Percentiles rank a stretch among this genome's conserved stretches.
Conservation (phyloP, 1,284 basidiomycete species). For the Somion occarium region DNA sequence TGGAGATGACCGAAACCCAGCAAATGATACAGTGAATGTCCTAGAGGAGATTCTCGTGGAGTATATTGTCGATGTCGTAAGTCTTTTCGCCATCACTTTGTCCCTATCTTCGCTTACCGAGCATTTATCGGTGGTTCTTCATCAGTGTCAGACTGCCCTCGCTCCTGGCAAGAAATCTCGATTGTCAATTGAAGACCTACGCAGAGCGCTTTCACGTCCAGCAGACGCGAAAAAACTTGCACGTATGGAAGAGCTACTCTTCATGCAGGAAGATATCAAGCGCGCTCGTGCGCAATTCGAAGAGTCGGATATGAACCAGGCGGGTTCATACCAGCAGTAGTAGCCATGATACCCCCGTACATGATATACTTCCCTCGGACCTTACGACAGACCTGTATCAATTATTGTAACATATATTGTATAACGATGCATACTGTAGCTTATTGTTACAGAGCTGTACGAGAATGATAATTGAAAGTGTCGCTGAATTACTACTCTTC, state of each 20-base stretch:
- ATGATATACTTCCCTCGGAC: neutral
- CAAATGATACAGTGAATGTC: slow-evolving; percentile 82
- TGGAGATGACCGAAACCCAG: slow-evolving; percentile 85
- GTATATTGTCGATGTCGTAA: slow-evolving; percentile 84
- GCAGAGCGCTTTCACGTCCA: slow-evolving; percentile 67
- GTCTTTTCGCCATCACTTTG: slow-evolving; percentile 24
- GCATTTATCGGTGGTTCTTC: neutral
- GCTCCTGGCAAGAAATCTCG: slow-evolving; percentile 65
- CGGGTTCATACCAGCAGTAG: slow-evolving; percentile 36
- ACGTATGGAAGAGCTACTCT: slow-evolving; percentile 82
- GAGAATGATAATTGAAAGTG: neutral
- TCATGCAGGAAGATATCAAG: slow-evolving; percentile 91
- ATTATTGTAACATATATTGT: neutral
- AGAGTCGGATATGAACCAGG: slow-evolving; percentile 56
- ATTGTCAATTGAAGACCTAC: slow-evolving; percentile 76
- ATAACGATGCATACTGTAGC: neutral
- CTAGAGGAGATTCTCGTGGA: slow-evolving; percentile 94
- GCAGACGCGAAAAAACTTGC: slow-evolving; percentile 85
- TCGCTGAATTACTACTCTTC: slow-evolving; percentile 39
- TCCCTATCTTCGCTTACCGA: too few species aligned
- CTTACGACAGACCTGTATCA: neutral
- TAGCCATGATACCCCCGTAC: neutral
- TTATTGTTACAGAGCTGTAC: neutral
- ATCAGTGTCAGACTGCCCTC: slow-evolving; percentile 70
- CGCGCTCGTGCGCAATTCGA: slow-evolving; percentile 80